phyloP scores from a whole-genome alignment of 2,329 filamentous ascomycete species.

The Lasiodiplodia theobromae region DNA sequence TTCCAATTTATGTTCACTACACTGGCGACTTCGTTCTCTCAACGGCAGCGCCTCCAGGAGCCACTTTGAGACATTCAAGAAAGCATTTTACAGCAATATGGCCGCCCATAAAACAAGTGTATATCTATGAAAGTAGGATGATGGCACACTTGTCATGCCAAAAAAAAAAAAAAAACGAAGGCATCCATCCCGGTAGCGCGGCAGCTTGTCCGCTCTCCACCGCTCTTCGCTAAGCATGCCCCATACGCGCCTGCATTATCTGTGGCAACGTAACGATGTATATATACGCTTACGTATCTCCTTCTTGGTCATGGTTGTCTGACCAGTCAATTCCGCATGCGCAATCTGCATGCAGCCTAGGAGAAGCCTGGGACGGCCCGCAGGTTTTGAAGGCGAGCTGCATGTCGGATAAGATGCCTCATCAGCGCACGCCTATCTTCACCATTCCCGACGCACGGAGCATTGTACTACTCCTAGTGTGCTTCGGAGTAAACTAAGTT shows the following conservation, averaged over 20 bases:
- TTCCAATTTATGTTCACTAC: no score
- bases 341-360: not conserved
- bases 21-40: no score
- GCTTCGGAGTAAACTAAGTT: not conserved
- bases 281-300: not conserved
- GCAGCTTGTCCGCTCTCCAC: not conserved
- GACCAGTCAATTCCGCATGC: not conserved
- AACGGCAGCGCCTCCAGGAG: no score
- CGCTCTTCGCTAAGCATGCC: slow-evolving; percentile 6
- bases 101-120: not conserved
- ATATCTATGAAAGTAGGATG: not conserved
- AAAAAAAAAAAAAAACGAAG: not conserved
- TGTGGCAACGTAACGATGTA: not conserved
- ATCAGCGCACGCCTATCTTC: slow-evolving; percentile 11
- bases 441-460: slow-evolving; percentile 1
- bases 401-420: not conserved
- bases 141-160: slow-evolving; percentile 11
- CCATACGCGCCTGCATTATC: not conserved
- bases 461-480: not conserved
- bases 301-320: not conserved
- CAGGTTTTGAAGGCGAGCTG: slow-evolving; percentile 8
- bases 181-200: slow-evolving; percentile 4
- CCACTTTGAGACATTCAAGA: no score
- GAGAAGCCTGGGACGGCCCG: slow-evolving; percentile 15
- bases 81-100: not conserved